A percentile compares a stretch with the other conserved stretches of the same genome.
Conservation (phyloP, 345 rosid genomes). For the Corchorus olitorius region DNA sequence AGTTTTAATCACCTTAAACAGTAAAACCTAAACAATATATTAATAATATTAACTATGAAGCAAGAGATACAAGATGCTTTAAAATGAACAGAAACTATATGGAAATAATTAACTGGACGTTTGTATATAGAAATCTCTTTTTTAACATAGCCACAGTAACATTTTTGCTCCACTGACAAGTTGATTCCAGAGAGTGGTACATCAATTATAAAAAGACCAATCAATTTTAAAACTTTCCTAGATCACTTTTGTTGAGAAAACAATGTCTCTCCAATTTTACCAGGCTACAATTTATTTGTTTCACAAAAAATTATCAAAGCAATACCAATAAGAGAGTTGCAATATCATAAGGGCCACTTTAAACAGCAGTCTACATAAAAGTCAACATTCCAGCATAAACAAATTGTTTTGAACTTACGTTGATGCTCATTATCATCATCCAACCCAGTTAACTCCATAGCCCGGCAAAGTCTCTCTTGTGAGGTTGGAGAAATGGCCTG, state of each 20-base stretch:
- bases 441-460: slow-evolving; percentile 51
- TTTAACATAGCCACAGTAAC: background rate
- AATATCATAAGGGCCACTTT: background rate
- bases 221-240: background rate
- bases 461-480: slow-evolving; percentile 65
- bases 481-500: slow-evolving; percentile 86
- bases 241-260: background rate
- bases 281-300: background rate
- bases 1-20: background rate
- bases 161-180: background rate
- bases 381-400: background rate
- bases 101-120: background rate
- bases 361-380: background rate
- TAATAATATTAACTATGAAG: slow-evolving; percentile 2
- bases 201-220: background rate
- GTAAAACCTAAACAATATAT: background rate
- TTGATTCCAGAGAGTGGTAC: background rate
- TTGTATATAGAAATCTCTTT: background rate
- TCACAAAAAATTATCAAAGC: background rate
- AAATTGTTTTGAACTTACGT: slow-evolving; percentile 45
- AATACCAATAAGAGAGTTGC: background rate
- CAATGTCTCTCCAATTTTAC: background rate
- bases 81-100: background rate
- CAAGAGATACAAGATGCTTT: background rate
- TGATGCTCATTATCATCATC: slow-evolving; percentile 44